Evolutionary conservation across 257 asterid species (phyloP), one percentile per base, ranked within the genome.

Genomic region (Petrea volubilis): DNA sequence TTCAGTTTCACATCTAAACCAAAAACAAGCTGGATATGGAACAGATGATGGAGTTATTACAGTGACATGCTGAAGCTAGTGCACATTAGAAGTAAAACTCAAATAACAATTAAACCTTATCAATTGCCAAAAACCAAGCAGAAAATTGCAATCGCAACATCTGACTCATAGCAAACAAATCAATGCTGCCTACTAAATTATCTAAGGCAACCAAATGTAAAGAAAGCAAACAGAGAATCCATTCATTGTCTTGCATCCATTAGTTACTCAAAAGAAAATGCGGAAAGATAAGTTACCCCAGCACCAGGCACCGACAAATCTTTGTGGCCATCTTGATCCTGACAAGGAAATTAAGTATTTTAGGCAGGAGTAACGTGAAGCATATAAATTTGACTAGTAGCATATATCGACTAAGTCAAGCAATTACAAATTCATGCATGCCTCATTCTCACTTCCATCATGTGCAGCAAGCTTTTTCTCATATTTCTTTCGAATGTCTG

Each of bases 401-500:
- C 29, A 64, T 56, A 44, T 43, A 44, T 51, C 44, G 34, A 60
- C 69, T 53, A 53, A 58, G 52, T 60, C 47, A 60, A 46, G n/a
- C 58, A 71, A 68, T 38, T 20, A 57, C 58, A 17, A 52, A 56
- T 64, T 34, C 51, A 59, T 58, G 63, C 86, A 79, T 85, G 80
- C 97, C 92, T 86, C 97, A 62, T 80, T 78, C 77, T 82, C 93
- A 83, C 78, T 88, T 79, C 87, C 96, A 64, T 82, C 79, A 81
- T 87, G 91, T 57, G 87, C 95, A 80, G 92, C 93, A 75, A 95
- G 92, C 83, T 84, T 95, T 76, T 90, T 95, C 85, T 95, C 98
- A 83, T 95, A 95, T 70, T 95, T 95, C 81, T 92, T 94, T 72
- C 98, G 87, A 72, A 95, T 95, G 79, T 92, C 98, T 62, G 89